Evolutionary conservation across 1,284 basidiomycete species (phyloP).

Genomic region (Ustilago esculenta): DNA sequence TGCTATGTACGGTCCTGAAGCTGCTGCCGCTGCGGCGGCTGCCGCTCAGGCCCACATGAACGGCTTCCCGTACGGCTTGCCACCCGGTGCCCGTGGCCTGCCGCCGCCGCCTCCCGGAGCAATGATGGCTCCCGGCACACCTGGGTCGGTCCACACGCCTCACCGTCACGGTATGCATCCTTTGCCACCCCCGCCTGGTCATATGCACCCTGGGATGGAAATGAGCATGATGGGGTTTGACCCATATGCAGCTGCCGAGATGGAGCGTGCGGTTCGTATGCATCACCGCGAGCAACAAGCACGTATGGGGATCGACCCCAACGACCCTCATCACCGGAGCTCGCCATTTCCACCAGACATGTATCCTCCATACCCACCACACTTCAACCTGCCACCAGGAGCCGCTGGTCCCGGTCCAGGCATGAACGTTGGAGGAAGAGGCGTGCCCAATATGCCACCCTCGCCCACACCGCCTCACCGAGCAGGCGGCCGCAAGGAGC

Average conservation of each 20-base stretch:
- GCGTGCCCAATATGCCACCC: slow-evolving; percentile 18
- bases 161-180: slow-evolving; percentile 34
- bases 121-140: slow-evolving; percentile 35
- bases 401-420: slow-evolving; percentile 14
- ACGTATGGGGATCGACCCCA: slow-evolving; percentile 31
- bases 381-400: slow-evolving; percentile 28
- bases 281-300: slow-evolving; percentile 46
- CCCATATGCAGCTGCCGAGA: slow-evolving; percentile 42
- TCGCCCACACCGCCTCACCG: slow-evolving; percentile 41
- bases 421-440: not conserved
- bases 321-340: slow-evolving; percentile 37
- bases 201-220: slow-evolving; percentile 33
- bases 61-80: slow-evolving; percentile 28
- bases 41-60: slow-evolving; percentile 44
- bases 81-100: slow-evolving; percentile 19
- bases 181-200: slow-evolving; percentile 25
- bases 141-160: slow-evolving; percentile 24
- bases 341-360: slow-evolving; percentile 46
- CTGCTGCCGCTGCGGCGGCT: slow-evolving; percentile 36
- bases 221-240: slow-evolving; percentile 45
- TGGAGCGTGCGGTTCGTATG: slow-evolving; percentile 46
- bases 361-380: slow-evolving; percentile 37
- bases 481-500: slow-evolving; percentile 26
- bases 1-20: slow-evolving; percentile 45
- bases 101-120: slow-evolving; percentile 38